Evolutionary conservation across 331 rosid species (phyloP), one percentile per base, ranked within the genome.

Genomic region (Phaseolus coccineus): DNA sequence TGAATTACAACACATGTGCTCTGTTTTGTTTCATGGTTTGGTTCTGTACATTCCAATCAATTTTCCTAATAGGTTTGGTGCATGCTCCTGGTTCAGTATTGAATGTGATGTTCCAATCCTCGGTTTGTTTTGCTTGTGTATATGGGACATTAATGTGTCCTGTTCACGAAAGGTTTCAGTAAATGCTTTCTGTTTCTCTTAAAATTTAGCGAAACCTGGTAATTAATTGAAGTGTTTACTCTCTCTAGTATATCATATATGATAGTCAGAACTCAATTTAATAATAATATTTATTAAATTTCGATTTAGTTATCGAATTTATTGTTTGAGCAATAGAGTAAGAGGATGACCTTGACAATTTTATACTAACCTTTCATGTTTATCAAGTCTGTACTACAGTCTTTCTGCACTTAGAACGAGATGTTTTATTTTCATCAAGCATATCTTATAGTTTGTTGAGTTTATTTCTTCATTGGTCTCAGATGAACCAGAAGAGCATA

Each of bases 401-500:
- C 30, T 57, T 68, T 35, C 28, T n/a, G 50, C 65, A 8, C 35
- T 31, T 10, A 15, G 22, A 35, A 28, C 13, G 35, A 62, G 53
- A 63, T 56, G 15, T 67, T 51, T 73, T 65, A 55, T 72, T 68
- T 66, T 77, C 19, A 12, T 68, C 73, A 46, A 55, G 33, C 56
- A 40, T 59, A 15, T 78, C 51, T 66, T 67, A 56, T 81, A 67
- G 76, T 76, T 76, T 63, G n/a, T 67, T 63, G 31, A 69, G 30
- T 87, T 70, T 59, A 39, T 81, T 75, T 83, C 81, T 85, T 77
- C 56, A 53, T 53, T 83, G 81, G 5, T 88, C 71, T 83, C 85
- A 90, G 92, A 84, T 44, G 97, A 92, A 40, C 84, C 85, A 2
- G 81, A 74, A 27, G 74, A 81, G 83, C 31, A 39, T 37, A 82